Evolutionary conservation across 2,329 filamentous ascomycete genomes (phyloP), one percentile per base, ranked within the genome.

Genomic region (Balansia obtecta): DNA sequence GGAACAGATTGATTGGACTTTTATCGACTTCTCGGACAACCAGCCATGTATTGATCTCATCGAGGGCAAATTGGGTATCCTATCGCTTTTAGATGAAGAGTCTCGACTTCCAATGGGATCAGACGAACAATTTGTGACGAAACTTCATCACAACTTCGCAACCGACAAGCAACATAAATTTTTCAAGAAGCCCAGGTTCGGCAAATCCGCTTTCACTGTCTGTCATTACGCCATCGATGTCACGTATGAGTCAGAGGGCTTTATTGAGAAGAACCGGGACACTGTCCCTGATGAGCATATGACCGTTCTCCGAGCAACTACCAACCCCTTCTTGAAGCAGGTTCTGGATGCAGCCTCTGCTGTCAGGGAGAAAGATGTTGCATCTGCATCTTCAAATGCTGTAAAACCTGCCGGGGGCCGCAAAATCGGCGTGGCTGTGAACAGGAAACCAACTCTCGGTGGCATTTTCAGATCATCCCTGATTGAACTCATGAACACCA

Each of bases 231-330:
- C 93, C 48, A 77, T 98, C 51, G 93, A 98, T 62, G 93, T 98
- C 59, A 97, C 91, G 16, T 98, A 98, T 65, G 93, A 98, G 68
- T 97, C 91, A 1, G 93, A 98, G 60, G 93, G 93, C 45, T 98
- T 98, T 70, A 96, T 98, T 61, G 94, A 98, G 68, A 98, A 98
- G 79, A 98, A 98, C 69, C 83, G 93, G 67, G 93, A 98, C 68
- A 98, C 94, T 18, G 93, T 98, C 45, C 93, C 93, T 6, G 93
- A 98, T 63, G 93, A 98, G 71, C 93, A 97, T 65, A 87, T 98
- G 83, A 89, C 93, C 52, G 85, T 98, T 38, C 77, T 98, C 56
- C 85, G 82, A 58, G 82, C 83, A 48, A 94, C 89, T 1, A 84
- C 80, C 33, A 98, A 96, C 68, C 71, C 73, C 46, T 98, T 98